Conservation (phyloP, 1,284 basidiomycete genomes). For the Melampsora americana region DNA sequence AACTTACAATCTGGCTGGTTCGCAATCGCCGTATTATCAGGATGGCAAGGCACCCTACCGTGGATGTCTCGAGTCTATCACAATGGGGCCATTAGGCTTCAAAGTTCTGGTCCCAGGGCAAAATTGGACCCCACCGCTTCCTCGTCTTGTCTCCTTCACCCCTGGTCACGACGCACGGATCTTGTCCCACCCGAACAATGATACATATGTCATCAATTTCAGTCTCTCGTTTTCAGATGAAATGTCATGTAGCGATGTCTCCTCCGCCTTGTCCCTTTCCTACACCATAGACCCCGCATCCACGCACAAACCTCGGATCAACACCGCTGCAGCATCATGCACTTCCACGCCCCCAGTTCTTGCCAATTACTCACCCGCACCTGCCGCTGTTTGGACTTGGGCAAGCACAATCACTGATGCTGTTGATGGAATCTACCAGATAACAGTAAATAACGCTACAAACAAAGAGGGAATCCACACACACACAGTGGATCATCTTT, state of each 20-base stretch:
- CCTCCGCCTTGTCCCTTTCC: conserved; percentile 63
- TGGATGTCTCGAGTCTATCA: conserved; percentile 68
- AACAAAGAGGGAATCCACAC: conserved; percentile 57
- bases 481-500: conserved; percentile 68
- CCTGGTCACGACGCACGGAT: conserved; percentile 81
- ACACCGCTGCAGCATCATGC: conserved; percentile 66
- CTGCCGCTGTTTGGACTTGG: conserved; percentile 62
- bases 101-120: conserved; percentile 69
- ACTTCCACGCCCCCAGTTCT: conserved; percentile 59
- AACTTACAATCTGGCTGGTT: conserved; percentile 65
- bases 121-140: conserved; percentile 68
- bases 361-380: conserved; percentile 56
- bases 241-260: conserved; percentile 72
- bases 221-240: conserved; percentile 69
- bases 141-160: conserved; percentile 70
- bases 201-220: conserved; percentile 66
- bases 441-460: conserved; percentile 65
- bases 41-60: conserved; percentile 63
- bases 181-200: conserved; percentile 58
- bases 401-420: conserved; percentile 68
- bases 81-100: conserved; percentile 71
- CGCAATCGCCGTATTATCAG: conserved; percentile 63
- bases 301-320: conserved; percentile 55
- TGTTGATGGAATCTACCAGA: conserved; percentile 73
- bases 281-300: conserved; percentile 41